Conservation (phyloP, 2,329 filamentous ascomycete genomes). For the Alternaria panax region DNA sequence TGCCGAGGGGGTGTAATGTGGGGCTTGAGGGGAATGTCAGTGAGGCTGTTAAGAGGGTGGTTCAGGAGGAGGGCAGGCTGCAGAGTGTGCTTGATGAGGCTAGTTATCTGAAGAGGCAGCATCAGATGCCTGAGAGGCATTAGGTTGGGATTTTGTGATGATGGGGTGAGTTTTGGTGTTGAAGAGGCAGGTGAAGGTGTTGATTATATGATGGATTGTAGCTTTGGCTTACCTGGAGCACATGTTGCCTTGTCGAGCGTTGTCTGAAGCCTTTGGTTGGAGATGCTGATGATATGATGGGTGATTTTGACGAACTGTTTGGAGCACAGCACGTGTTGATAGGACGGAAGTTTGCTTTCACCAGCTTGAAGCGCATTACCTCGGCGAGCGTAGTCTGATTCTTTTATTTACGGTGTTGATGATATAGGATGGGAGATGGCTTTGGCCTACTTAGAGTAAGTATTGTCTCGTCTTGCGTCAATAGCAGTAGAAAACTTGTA, state of each 20-base stretch:
- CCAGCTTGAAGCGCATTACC: background rate
- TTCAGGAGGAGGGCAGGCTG: conserved; percentile 53
- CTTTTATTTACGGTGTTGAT: background rate
- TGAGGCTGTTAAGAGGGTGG: conserved; percentile 51
- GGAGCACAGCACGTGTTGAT: background rate
- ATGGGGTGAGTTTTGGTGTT: too few species aligned
- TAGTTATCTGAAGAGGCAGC: conserved; percentile 46
- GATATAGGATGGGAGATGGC: background rate
- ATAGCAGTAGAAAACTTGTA: background rate
- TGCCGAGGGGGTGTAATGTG: conserved; percentile 54
- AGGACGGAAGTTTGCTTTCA: background rate
- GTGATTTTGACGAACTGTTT: background rate
- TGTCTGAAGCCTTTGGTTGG: too few species aligned
- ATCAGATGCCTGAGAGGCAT: conserved; percentile 49
- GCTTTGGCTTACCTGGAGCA: too few species aligned
- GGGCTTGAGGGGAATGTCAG: conserved; percentile 51
- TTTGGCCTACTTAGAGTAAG: background rate
- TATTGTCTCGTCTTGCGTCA: background rate
- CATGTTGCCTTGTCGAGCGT: too few species aligned
- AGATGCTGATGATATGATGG: background rate
- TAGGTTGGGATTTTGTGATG: conserved; percentile 9
- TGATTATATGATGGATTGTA: background rate
- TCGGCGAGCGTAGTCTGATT: background rate
- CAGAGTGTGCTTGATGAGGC: conserved; percentile 52
- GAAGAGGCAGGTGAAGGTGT: background rate